These are phyloP conservation scores for Trichosporon coremiiforme DNA, from an alignment of 1,284 basidiomycete genomes.

Conservation along the genomic window DNA sequence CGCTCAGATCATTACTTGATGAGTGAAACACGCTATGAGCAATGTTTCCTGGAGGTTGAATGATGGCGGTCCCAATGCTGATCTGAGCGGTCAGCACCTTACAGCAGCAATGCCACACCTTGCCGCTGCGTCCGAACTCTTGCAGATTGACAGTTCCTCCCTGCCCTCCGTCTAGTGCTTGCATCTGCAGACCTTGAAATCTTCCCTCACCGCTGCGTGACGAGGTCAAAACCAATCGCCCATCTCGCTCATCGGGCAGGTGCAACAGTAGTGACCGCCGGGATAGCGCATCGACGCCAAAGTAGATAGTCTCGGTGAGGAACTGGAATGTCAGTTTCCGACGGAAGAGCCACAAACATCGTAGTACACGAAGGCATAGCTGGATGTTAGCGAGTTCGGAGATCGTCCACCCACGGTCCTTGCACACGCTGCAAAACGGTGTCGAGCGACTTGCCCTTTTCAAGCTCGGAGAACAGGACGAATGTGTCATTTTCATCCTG, in stretches of 20 bases:
- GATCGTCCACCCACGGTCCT: slow-evolving; percentile 72
- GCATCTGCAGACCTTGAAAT: slow-evolving; percentile 34
- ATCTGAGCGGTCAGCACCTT: too few relatives aligned
- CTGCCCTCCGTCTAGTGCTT: slow-evolving; percentile 45
- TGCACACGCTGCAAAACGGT: slow-evolving; percentile 69
- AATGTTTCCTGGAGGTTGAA: too few relatives aligned
- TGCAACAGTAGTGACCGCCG: slow-evolving; percentile 78
- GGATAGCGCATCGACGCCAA: slow-evolving; percentile 86
- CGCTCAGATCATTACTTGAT: too few relatives aligned
- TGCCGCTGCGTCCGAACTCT: neutral
- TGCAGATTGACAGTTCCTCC: slow-evolving; percentile 37
- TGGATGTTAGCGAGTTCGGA: neutral
- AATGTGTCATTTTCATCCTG: slow-evolving; percentile 77
- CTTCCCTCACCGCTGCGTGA: slow-evolving; percentile 35
- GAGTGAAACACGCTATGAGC: too few relatives aligned
- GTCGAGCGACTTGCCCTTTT: slow-evolving; percentile 59
- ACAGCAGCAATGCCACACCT: neutral
- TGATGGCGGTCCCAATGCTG: too few relatives aligned
- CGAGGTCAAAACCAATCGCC: slow-evolving; percentile 39
- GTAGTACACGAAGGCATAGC: slow-evolving; percentile 10
- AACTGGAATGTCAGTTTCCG: slow-evolving; percentile 57
- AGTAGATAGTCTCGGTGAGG: slow-evolving; percentile 62
- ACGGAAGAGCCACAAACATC: slow-evolving; percentile 58
- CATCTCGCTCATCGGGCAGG: slow-evolving; percentile 2
- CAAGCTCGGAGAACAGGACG: slow-evolving; percentile 65